Conservation (phyloP, 2,329 filamentous ascomycete species). For the Cladosporium sp. region DNA sequence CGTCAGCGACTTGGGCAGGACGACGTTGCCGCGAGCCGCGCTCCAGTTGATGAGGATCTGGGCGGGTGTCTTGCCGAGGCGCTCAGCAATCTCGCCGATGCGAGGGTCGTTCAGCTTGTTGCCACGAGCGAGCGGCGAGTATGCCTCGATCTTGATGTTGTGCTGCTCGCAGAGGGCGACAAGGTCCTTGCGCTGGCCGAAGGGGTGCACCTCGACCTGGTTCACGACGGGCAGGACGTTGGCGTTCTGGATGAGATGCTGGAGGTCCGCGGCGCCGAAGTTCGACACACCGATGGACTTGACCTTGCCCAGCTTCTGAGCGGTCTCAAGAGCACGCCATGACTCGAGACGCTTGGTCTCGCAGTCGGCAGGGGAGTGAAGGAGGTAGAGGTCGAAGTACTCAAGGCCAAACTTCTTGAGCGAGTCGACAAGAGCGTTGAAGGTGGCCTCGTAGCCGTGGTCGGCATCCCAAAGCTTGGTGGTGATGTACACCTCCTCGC, state of each 20-base stretch:
- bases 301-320: constrained; percentile 55
- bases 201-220: constrained; percentile 43
- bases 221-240: constrained; percentile 48
- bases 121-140: constrained; percentile 47
- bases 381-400: constrained; percentile 43
- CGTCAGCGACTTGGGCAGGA: constrained; percentile 53
- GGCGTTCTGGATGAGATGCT: constrained; percentile 49
- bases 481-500: constrained; percentile 36
- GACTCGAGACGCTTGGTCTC: constrained; percentile 51
- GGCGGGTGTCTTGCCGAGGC: constrained; percentile 40
- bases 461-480: constrained; percentile 36
- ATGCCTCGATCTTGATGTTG: constrained; percentile 64
- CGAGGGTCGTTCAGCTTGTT: constrained; percentile 43
- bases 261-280: constrained; percentile 51
- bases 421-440: constrained; percentile 32
- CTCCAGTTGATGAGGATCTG: constrained; percentile 47
- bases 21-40: constrained; percentile 39
- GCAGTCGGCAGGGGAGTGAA: constrained; percentile 46
- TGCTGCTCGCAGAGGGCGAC: constrained; percentile 36
- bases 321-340: constrained; percentile 62
- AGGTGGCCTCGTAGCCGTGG: constrained; percentile 28
- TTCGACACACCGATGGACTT: constrained; percentile 74
- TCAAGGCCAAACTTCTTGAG: constrained; percentile 34
- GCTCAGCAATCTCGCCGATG: constrained; percentile 43
- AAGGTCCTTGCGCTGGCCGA: constrained; percentile 30